Percentiles rank a stretch among this genome's conserved stretches.
Conservation (phyloP, 192 early-diverging fungal species). For the Coemansia sp. region DNA sequence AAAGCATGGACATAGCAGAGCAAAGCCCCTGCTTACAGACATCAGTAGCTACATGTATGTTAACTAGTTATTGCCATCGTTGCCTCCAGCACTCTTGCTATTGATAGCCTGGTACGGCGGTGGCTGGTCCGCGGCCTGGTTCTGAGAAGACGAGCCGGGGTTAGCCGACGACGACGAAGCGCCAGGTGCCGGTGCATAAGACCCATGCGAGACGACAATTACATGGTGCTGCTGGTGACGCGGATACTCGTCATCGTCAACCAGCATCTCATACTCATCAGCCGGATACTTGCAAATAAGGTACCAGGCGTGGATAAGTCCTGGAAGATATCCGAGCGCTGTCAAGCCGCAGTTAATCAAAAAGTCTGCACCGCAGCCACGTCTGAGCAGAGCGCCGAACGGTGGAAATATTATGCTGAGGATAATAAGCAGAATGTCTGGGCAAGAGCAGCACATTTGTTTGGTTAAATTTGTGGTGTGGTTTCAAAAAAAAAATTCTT, state of each 20-base stretch:
- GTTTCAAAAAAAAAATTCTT: background rate
- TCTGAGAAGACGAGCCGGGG: background rate
- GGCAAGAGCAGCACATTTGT: conserved; percentile 46
- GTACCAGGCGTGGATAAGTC: conserved; percentile 70
- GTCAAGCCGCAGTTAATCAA: conserved; percentile 74
- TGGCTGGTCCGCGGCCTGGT: conserved; percentile 10
- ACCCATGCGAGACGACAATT: conserved; percentile 30
- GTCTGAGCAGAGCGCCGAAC: conserved; percentile 62
- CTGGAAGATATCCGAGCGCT: conserved; percentile 68
- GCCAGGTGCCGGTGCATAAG: conserved; percentile 4
- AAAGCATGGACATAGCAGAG: too few relatives aligned
- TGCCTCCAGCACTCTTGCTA: background rate
- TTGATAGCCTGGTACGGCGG: background rate
- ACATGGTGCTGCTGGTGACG: conserved; percentile 39
- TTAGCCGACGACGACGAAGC: conserved; percentile 2
- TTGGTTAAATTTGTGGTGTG: background rate
- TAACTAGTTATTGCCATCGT: background rate
- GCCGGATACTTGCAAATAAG: conserved; percentile 60
- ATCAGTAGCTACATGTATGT: background rate
- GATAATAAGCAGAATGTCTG: conserved; percentile 49
- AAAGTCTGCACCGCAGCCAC: conserved; percentile 65
- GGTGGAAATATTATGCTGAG: conserved; percentile 63
- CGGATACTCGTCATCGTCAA: conserved; percentile 38
- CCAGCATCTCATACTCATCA: conserved; percentile 52
- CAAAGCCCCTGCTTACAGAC: too few relatives aligned